Evolutionary conservation across 345 rosid genomes (phyloP).

Genomic region (rapeseed (Brassica napus)): Da-Ae NC_063434.1:14439501-14440000

Average conservation of each 20-base stretch:
- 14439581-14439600: neutral
- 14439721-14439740: too few species aligned
- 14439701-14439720: too few species aligned
- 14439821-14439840: too few species aligned
- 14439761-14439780: too few species aligned
- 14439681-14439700: too few species aligned
- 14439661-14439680: too few species aligned
- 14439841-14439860: neutral
- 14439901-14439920: neutral
- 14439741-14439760: too few species aligned
- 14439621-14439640: neutral
- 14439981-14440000: too few species aligned
- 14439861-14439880: conserved; percentile 4
- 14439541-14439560: neutral
- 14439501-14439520: too few species aligned
- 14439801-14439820: neutral
- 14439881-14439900: neutral
- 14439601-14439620: neutral
- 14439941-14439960: neutral
- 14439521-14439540: neutral
- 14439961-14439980: too few species aligned
- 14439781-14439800: too few species aligned
- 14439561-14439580: neutral
- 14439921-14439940: conserved; percentile 13
- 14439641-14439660: neutral